Evolutionary conservation across 2,329 filamentous ascomycete genomes (phyloP), one percentile per base, ranked within the genome.

Genomic region (Diaporthe amygdali): DNA sequence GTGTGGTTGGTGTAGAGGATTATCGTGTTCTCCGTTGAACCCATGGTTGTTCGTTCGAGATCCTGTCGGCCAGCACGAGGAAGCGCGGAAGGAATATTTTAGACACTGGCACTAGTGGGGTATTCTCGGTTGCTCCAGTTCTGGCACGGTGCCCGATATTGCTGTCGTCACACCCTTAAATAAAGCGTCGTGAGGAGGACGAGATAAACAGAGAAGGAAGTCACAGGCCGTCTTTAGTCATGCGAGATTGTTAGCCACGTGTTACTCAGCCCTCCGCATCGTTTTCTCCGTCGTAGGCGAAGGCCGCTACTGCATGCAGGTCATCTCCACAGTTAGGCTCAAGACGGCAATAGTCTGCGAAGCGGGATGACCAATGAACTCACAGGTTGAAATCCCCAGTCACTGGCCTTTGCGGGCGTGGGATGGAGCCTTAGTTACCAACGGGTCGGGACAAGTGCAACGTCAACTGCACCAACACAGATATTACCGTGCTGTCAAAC

Each of bases 1-100:
- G 74, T 69, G 75, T 89, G 89, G 82, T 90, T 92, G 41, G 91
- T 93, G 82, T 94, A 94, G 41, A 93, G 82, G n/a, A 82, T 90
- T 77, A 93, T 90, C 75, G 88, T 88, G 69, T 74, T 71, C 67
- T 74, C 74, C 61, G 74, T 68, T 15, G 73, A 73, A 51, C 70
- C 71, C 73, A 76, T 77, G 71, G 64, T 73, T 30, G n/a, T n/a
- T n/a, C 15, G 22, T 27, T 14, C 56, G 27, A 20, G 49, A 56
- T 20, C 20, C n/a, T 47, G n/a, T 15, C 20, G 41, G 30, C 34
- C 8, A 20, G 17, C 20, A 41, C 39, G 15, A 9, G 15, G 20
- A 17, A 34, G 25, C n/a, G 12, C n/a, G 25, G 12, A 27, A n/a
- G 25, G 27, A 12, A 34, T 46, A 9, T 63, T 27, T 17, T 7